phyloP scores from a whole-genome alignment of 805 yeast genomes.

The Metschnikowia aberdeeniae region DNA sequence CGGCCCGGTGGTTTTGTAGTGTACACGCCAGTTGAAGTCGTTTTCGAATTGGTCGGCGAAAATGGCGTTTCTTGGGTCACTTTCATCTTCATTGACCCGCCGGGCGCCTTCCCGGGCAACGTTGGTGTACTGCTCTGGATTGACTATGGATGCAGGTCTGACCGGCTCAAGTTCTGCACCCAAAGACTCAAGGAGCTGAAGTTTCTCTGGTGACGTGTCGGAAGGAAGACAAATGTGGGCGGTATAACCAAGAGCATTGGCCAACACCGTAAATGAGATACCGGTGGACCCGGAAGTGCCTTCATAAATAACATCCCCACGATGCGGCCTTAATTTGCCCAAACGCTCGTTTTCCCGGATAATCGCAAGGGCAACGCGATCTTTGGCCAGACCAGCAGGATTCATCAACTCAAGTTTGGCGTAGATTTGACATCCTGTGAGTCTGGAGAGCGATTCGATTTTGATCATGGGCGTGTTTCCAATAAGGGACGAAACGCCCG shows the following conservation, averaged over 20 bases:
- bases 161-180: conserved; percentile 86
- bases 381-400: conserved; percentile 96
- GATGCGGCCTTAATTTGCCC: conserved; percentile 55
- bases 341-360: conserved; percentile 60
- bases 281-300: conserved; percentile 98
- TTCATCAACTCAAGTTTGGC: conserved; percentile 84
- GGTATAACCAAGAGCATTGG: conserved; percentile 80
- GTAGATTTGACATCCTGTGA: conserved; percentile 77
- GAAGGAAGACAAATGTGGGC: conserved; percentile 95
- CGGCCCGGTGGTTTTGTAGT: conserved; percentile 83
- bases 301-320: conserved; percentile 77
- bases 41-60: conserved; percentile 97
- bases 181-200: conserved; percentile 61
- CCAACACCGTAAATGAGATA: conserved; percentile 85
- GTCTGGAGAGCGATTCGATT: conserved; percentile 61
- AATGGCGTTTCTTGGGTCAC: conserved; percentile 51
- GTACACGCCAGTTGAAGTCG: conserved; percentile 83
- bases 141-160: conserved; percentile 92
- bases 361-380: conserved; percentile 85
- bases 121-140: conserved; percentile 88
- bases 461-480: conserved; percentile 88
- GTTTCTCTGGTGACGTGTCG: conserved; percentile 83
- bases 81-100: conserved; percentile 37
- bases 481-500: conserved; percentile 73
- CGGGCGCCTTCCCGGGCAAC: conserved; percentile 70